A percentile compares a stretch with the other conserved stretches of the same genome.
These are phyloP conservation scores for Chalara sp. DNA, from an alignment of 2,329 filamentous ascomycete species.

Conservation along the genomic window DNA sequence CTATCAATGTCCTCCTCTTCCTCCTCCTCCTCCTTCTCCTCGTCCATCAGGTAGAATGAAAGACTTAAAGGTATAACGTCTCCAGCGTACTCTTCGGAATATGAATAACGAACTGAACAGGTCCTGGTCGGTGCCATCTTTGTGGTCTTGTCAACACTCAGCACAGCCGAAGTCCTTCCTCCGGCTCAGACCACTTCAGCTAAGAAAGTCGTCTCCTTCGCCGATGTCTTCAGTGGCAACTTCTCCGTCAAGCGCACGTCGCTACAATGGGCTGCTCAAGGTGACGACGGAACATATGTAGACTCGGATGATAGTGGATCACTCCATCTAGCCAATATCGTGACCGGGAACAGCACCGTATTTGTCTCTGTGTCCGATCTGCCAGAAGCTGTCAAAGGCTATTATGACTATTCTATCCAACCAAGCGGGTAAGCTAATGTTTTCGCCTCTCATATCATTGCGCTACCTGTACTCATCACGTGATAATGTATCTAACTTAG, in stretches of 20 bases:
- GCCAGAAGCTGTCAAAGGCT: slow-evolving; percentile 35
- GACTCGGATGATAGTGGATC: slow-evolving; percentile 42
- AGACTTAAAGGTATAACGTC: too few species aligned
- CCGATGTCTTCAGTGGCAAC: slow-evolving; percentile 17
- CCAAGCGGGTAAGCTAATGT: slow-evolving; percentile 36
- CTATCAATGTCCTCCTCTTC: too few species aligned
- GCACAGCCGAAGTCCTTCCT: too few species aligned
- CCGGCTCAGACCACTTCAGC: too few species aligned
- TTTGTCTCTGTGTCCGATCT: slow-evolving; percentile 53
- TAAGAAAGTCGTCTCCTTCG: slow-evolving; percentile 20
- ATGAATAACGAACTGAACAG: too few species aligned
- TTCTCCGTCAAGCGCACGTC: slow-evolving; percentile 15
- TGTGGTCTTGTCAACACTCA: too few species aligned
- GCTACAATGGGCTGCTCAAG: slow-evolving; percentile 46
- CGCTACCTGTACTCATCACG: neutral
- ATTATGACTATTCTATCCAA: slow-evolving; percentile 55
- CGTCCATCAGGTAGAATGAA: too few species aligned
- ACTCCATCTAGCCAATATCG: slow-evolving; percentile 55
- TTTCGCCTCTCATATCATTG: too few species aligned
- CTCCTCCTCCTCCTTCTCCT: too few species aligned
- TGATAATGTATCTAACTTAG: neutral
- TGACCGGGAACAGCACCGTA: slow-evolving; percentile 46
- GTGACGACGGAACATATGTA: slow-evolving; percentile 56
- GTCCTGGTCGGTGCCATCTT: too few species aligned
- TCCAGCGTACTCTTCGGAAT: too few species aligned